phyloP scores from a whole-genome alignment of 1,284 basidiomycete genomes.

The Calocybe gambosa region DNA sequence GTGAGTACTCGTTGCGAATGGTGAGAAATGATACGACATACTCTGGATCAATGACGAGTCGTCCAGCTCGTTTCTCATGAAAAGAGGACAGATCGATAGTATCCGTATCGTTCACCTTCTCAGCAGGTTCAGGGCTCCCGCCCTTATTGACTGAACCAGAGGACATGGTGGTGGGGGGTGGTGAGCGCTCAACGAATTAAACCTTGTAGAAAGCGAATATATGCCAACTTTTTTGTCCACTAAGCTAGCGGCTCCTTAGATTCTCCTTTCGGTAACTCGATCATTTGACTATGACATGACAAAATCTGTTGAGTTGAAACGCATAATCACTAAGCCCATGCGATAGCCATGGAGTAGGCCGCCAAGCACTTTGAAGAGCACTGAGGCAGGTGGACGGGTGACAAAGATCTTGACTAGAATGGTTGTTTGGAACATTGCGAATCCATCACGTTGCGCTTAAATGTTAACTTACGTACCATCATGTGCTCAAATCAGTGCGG shows the following conservation, averaged over 20 bases:
- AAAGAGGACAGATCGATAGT: slow-evolving; percentile 37
- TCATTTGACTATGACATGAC: background rate
- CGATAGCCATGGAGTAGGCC: background rate
- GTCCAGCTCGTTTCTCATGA: slow-evolving; percentile 50
- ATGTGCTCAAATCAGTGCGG: too few species aligned
- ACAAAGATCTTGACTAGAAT: background rate
- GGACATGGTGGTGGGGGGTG: slow-evolving; percentile 4
- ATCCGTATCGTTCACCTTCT: background rate
- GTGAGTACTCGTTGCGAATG: background rate
- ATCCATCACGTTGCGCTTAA: too few species aligned
- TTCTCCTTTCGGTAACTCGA: background rate
- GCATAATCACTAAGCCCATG: background rate
- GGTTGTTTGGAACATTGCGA: background rate
- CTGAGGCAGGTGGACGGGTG: background rate
- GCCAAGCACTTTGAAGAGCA: background rate
- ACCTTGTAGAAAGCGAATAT: background rate
- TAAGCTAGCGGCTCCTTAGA: background rate
- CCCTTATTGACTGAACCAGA: slow-evolving; percentile 3
- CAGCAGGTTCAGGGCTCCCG: background rate
- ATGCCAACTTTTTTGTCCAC: background rate
- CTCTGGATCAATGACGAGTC: slow-evolving; percentile 59
- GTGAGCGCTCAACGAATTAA: background rate
- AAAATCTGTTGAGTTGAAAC: background rate
- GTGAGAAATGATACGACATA: slow-evolving; percentile 22
- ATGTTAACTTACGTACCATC: too few species aligned